Evolutionary conservation across 1,139 yeast species (phyloP).

Genomic region (Pneumocystis wakefieldiae): DNA sequence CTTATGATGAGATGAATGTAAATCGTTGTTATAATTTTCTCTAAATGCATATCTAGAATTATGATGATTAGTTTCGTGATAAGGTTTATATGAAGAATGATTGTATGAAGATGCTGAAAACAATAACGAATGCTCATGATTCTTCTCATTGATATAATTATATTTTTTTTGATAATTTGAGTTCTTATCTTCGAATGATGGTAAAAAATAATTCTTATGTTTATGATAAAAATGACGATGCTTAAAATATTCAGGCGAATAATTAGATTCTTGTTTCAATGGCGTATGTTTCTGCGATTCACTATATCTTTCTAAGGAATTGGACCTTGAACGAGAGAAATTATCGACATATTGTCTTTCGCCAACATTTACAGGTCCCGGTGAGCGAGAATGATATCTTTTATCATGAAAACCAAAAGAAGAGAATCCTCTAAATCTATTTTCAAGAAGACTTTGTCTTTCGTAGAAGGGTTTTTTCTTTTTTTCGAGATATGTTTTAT

Average conservation of each 20-base stretch:
- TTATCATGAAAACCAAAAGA: neutral
- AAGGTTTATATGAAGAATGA: neutral
- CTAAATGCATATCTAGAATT: neutral
- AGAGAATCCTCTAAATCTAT: neutral
- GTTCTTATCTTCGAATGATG: neutral
- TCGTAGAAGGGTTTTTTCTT: neutral
- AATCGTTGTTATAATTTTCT: neutral
- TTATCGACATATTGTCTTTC: neutral
- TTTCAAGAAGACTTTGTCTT: neutral
- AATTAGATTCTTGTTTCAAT: neutral
- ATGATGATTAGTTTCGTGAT: neutral
- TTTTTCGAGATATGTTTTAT: neutral
- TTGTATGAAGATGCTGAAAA: neutral
- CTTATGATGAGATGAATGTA: neutral
- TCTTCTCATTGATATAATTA: neutral
- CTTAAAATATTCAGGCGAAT: neutral
- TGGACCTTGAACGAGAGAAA: neutral
- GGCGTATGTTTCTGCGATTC: neutral
- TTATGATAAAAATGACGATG: neutral
- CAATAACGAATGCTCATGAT: neutral
- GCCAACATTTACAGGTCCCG: neutral
- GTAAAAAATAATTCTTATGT: neutral
- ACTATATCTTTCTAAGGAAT: neutral
- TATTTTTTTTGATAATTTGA: neutral
- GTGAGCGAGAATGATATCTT: neutral